Base-by-base conservation (phyloP, 345 rosid species). In the Moricandia moricandioides region DNA sequence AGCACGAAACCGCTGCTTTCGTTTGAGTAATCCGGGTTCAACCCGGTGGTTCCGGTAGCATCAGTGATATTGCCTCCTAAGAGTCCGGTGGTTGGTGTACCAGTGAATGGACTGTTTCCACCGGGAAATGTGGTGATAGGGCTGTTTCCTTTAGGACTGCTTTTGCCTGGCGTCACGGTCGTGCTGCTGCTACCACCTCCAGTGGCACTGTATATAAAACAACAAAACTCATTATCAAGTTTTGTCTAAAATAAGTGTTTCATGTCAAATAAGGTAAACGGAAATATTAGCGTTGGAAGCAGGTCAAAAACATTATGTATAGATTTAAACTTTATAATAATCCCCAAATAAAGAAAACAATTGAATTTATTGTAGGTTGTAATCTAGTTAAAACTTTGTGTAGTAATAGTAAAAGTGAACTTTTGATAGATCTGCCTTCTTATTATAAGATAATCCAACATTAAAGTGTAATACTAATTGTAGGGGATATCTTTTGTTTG, bases 1-100 rank as follows among this genome's bases (percentile, higher is more conserved):
- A 59, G 65, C 18, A 11, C 5, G 31, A 72, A 72, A 10, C 81
- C 77, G 3, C 7, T 39, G 77, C 7, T 65, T 70, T 77, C 81
- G 27, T 62, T 67, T 39, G 81, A 71, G 60, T 78, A 78, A 54
- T 78, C 81, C 31, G 81, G 81, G 70, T 78, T 78, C 5, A 78
- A 66, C 7, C 81, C 81, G 39, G 81, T 60, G 39, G 81, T 60
- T 66, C 73, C 81, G 0, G 77, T 66, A 39, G 73, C 76, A 65
- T 77, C 76, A 16, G 76, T 70, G 55, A 77, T 6, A 47, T 77
- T 77, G 45, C 80, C 80, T 57, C 80, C 80, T 70, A 77, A 51
- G 18, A 70, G 27, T 0, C 76, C 80, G 7, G 80, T 79, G 37
- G 82, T 51, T 74, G 82, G 79, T 63, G 79, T 79, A 67, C 75